Conservation (phyloP, 2,329 filamentous ascomycete species). For the Fusarium compactum region DNA sequence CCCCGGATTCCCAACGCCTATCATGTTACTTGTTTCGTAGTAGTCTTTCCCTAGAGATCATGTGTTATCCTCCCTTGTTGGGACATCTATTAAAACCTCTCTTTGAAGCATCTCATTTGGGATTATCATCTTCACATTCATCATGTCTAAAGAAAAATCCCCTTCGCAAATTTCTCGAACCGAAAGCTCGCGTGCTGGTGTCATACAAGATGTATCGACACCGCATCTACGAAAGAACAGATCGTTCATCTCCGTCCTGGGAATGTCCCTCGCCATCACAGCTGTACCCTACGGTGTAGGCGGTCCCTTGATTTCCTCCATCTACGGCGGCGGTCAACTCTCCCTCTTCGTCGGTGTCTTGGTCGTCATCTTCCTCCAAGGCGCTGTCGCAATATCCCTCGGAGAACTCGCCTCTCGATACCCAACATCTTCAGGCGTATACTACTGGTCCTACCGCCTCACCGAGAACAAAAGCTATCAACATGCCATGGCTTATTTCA, state of each 20-base stretch:
- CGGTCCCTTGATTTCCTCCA: not conserved
- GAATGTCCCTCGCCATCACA: slow-evolving; percentile 4
- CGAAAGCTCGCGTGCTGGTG: not conserved
- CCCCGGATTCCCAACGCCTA: not conserved
- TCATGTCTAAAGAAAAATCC: not conserved
- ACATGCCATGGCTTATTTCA: not conserved
- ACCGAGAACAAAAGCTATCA: slow-evolving; percentile 7
- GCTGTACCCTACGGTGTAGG: not conserved
- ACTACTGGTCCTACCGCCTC: slow-evolving; percentile 6
- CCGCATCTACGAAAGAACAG: slow-evolving; percentile 5
- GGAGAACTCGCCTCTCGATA: slow-evolving; percentile 9
- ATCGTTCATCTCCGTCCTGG: not conserved
- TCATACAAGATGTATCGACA: not conserved
- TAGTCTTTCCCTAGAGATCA: not conserved
- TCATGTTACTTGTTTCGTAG: not conserved
- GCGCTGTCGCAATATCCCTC: not conserved
- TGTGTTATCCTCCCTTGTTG: too few species aligned
- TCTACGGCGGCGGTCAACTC: slow-evolving; percentile 1
- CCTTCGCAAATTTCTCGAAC: not conserved
- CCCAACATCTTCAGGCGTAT: not conserved
- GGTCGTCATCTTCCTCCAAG: not conserved
- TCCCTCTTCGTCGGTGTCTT: not conserved
- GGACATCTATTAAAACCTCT: too few species aligned
- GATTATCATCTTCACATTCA: too few species aligned
- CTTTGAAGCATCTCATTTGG: rapidly evolving